A percentile compares a stretch with the other conserved stretches of the same genome.
Evolutionary conservation across 140 eudicot genomes (phyloP).

Genomic region (Ambrosia hybrid): DNA sequence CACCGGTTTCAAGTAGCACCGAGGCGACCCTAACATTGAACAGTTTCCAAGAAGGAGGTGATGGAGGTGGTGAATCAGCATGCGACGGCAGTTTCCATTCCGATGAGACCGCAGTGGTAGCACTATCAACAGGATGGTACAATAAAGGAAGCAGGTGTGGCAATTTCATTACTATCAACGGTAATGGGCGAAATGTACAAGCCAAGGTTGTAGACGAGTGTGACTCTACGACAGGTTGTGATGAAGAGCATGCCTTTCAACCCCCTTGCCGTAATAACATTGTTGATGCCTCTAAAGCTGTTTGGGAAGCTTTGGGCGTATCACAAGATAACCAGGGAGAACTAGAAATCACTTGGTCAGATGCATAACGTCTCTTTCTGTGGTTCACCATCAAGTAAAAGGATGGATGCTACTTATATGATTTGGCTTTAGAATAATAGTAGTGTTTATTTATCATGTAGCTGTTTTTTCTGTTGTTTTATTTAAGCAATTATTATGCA

Average conservation of each 20-base stretch:
- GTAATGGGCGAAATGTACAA: slow-evolving; percentile 21
- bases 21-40: slow-evolving; percentile 17
- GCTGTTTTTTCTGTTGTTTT: too few relatives aligned
- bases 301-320: slow-evolving; percentile 15
- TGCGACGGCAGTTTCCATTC: slow-evolving; percentile 24
- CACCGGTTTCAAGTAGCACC: slow-evolving; percentile 23
- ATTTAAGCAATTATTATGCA: too few relatives aligned
- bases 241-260: slow-evolving; percentile 25
- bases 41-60: slow-evolving; percentile 32
- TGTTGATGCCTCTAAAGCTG: slow-evolving; percentile 30
- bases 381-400: too few relatives aligned
- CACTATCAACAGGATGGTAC: slow-evolving; percentile 30
- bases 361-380: too few relatives aligned
- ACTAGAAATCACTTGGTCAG: too few relatives aligned
- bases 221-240: slow-evolving; percentile 25
- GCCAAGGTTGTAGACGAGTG: slow-evolving; percentile 32
- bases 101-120: slow-evolving; percentile 19
- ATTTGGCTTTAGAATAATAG: too few relatives aligned
- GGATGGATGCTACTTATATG: too few relatives aligned
- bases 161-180: slow-evolving; percentile 15
- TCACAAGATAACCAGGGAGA: background rate
- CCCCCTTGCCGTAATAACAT: slow-evolving; percentile 25
- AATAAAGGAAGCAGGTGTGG: slow-evolving; percentile 22
- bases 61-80: slow-evolving; percentile 21
- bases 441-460: too few relatives aligned